A percentile compares a stretch with the other conserved stretches of the same genome.
These are phyloP conservation scores for Liriodendron chinense DNA, from an alignment of 164 flowering plant species.

Conservation along the genomic window DNA sequence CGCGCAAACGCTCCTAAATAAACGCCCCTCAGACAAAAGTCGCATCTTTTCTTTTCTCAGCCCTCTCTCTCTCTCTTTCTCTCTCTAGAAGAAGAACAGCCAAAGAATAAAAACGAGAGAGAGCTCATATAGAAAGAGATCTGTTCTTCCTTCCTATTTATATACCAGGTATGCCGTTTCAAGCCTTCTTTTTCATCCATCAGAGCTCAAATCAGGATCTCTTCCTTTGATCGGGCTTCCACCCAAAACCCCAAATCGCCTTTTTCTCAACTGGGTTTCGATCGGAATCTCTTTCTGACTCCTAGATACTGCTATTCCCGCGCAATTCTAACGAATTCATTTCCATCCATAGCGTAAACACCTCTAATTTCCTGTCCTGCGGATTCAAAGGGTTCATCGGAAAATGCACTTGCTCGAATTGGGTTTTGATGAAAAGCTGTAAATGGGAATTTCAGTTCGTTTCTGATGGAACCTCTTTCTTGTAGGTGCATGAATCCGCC, in stretches of 20 bases:
- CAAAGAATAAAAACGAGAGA: neutral
- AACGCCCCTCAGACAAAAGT: neutral
- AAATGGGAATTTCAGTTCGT: neutral
- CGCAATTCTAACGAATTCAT: neutral
- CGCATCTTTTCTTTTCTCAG: neutral
- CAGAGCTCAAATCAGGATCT: neutral
- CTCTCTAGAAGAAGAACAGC: neutral
- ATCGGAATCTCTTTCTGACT: neutral
- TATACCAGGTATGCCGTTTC: neutral
- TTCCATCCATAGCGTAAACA: too few relatives aligned
- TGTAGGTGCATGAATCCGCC: neutral
- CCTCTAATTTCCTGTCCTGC: neutral
- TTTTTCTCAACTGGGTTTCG: constrained; percentile 6
- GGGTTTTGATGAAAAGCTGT: neutral
- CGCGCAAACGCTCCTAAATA: neutral
- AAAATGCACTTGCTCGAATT: neutral
- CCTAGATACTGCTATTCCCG: neutral
- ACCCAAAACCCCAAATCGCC: neutral
- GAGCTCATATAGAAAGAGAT: neutral
- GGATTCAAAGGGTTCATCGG: neutral
- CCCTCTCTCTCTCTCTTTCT: neutral
- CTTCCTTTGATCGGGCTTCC: neutral
- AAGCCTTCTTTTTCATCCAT: neutral
- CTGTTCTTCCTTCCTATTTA: neutral
- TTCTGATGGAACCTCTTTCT: neutral